Conservation (phyloP, 2,329 filamentous ascomycete species). For the Dactylonectria estremocensis region DNA sequence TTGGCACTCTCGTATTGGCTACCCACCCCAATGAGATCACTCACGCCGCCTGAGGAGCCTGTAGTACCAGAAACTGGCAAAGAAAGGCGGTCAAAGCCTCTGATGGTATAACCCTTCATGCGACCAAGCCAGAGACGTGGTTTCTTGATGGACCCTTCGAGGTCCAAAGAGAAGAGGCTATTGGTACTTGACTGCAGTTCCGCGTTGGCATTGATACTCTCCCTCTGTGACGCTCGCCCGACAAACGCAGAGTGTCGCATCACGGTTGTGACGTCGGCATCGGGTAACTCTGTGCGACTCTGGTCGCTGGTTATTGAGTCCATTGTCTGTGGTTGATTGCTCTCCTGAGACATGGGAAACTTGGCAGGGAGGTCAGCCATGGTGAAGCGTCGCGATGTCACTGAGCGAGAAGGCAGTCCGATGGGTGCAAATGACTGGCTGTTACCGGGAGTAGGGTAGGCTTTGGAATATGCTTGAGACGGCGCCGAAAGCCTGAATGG, state of each 20-base stretch:
- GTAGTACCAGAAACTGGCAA: background rate
- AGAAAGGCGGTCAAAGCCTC: conserved; percentile 8
- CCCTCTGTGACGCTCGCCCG: background rate
- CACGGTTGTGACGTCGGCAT: background rate
- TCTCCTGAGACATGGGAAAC: background rate
- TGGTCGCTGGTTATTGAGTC: background rate
- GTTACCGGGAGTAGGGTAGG: background rate
- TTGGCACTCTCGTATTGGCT: conserved; percentile 26
- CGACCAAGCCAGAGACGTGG: conserved; percentile 1
- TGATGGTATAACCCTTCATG: conserved; percentile 14
- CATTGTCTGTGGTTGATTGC: background rate
- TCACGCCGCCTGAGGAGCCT: background rate
- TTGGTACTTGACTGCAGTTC: background rate
- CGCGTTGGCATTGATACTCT: background rate
- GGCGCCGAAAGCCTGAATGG: background rate
- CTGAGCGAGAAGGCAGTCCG: background rate
- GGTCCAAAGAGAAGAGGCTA: background rate
- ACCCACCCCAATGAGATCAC: conserved; percentile 32
- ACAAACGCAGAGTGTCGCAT: conserved; percentile 8
- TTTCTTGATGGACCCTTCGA: conserved; percentile 3
- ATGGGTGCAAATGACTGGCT: background rate
- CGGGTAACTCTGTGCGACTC: background rate
- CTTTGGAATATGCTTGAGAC: conserved; percentile 6
- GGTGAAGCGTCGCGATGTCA: background rate
- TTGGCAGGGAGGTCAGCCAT: background rate